phyloP scores from a whole-genome alignment of 495 filamentous ascomycete species.

The Aspergillus bertholletiae region DNA sequence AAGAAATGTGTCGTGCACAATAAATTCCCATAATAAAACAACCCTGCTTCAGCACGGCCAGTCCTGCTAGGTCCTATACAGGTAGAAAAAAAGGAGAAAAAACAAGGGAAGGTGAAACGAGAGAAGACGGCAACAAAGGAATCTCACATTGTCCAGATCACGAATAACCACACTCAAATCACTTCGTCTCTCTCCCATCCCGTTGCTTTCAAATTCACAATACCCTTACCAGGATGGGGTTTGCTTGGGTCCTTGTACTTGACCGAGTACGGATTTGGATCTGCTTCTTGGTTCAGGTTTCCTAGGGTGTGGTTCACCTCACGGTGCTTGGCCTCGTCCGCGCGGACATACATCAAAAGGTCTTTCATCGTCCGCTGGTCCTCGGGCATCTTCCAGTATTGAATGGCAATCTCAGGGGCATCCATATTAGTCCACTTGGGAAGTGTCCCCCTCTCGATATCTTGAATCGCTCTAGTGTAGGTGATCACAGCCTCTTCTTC shows the following conservation, averaged over 20 bases:
- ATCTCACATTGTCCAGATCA: neutral
- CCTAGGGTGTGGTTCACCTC: slow-evolving; percentile 95
- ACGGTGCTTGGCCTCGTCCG: slow-evolving; percentile 94
- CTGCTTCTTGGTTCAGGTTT: slow-evolving; percentile 74
- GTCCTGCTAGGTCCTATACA: neutral
- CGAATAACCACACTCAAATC: slow-evolving; percentile 41
- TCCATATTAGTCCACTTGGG: slow-evolving; percentile 76
- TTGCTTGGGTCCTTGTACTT: slow-evolving; percentile 62
- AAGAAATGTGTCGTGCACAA: neutral
- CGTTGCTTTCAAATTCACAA: slow-evolving; percentile 59
- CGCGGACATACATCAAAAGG: slow-evolving; percentile 81
- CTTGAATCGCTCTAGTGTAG: slow-evolving; percentile 81
- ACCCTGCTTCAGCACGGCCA: neutral
- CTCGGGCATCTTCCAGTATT: slow-evolving; percentile 93
- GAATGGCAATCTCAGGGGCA: slow-evolving; percentile 82
- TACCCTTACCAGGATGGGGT: slow-evolving; percentile 67
- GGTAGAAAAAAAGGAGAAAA: neutral
- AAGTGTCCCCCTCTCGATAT: slow-evolving; percentile 78
- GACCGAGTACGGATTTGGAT: slow-evolving; percentile 87
- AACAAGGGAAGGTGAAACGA: too few species aligned
- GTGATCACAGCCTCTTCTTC: slow-evolving; percentile 97
- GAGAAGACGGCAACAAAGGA: neutral
- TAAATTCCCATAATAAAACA: neutral
- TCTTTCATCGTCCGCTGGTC: slow-evolving; percentile 78
- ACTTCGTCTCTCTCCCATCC: slow-evolving; percentile 88